These are phyloP conservation scores for Symbiodinium pilosum DNA, from an alignment of 73 alveolate genomes.

Conservation along the genomic window DNA sequence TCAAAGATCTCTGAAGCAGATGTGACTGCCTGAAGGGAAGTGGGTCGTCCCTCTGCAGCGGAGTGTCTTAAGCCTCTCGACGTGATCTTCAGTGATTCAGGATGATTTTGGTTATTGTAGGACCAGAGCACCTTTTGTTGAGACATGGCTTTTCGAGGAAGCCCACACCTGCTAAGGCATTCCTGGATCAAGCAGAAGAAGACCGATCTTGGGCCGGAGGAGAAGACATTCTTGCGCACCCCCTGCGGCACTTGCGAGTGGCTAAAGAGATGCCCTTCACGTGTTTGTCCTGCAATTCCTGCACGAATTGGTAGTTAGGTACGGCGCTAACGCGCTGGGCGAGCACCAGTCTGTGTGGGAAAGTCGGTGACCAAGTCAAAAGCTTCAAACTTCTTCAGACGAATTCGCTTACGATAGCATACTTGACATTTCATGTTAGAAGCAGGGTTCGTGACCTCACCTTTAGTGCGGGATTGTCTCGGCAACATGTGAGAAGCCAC, in stretches of 20 bases:
- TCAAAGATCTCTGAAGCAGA: not conserved
- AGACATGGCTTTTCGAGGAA: not conserved
- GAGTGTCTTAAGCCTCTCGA: not conserved
- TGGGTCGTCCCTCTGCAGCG: slow-evolving; percentile 7
- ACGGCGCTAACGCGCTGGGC: slow-evolving; percentile 8
- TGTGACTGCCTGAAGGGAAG: slow-evolving; percentile 16
- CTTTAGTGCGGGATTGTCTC: too few species aligned
- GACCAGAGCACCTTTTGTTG: not conserved
- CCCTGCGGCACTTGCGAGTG: not conserved
- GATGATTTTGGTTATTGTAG: not conserved
- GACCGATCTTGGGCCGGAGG: not conserved
- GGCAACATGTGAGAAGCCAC: too few species aligned
- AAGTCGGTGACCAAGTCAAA: not conserved
- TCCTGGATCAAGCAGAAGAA: not conserved
- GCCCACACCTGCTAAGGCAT: not conserved
- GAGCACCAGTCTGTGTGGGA: not conserved
- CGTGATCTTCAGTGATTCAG: not conserved
- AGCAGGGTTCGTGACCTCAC: too few species aligned
- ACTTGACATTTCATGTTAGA: too few species aligned
- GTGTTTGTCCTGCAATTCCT: too few species aligned
- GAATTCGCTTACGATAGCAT: too few species aligned
- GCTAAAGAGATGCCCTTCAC: too few species aligned
- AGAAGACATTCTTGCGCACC: not conserved
- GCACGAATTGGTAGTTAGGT: not conserved
- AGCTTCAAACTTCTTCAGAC: too few species aligned